phyloP scores from a whole-genome alignment of 1,139 yeast genomes.

The Ogataea hybrid region DNA sequence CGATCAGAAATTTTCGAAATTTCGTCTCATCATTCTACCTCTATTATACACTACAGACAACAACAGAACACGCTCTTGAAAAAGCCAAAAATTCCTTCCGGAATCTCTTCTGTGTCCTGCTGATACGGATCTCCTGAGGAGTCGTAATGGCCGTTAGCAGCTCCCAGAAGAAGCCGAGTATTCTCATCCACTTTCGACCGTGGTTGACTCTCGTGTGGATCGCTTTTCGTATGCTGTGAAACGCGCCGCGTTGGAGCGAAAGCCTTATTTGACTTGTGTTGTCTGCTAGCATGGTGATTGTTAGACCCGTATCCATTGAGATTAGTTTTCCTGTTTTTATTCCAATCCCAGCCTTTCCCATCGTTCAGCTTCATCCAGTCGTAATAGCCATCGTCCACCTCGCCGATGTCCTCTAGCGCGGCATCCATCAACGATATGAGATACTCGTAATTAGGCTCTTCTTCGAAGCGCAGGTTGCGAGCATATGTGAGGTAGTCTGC shows the following conservation, averaged over 20 bases:
- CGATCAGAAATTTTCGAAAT: slow-evolving; percentile 3
- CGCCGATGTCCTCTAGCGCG: slow-evolving; percentile 68
- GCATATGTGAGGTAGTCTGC: slow-evolving; percentile 84
- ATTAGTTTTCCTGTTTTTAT: slow-evolving; percentile 80
- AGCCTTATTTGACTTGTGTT: slow-evolving; percentile 15
- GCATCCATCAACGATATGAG: slow-evolving; percentile 73
- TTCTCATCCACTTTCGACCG: slow-evolving; percentile 18
- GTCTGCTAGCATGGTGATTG: slow-evolving; percentile 17
- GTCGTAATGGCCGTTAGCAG: slow-evolving; percentile 18
- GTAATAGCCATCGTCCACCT: slow-evolving; percentile 78
- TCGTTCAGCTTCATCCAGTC: slow-evolving; percentile 95
- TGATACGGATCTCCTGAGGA: slow-evolving; percentile 11
- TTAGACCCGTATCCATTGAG: slow-evolving; percentile 80
- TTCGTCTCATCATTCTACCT: slow-evolving; percentile 6
- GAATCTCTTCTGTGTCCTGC: slow-evolving; percentile 14
- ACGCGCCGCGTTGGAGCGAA: slow-evolving; percentile 17
- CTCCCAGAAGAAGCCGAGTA: slow-evolving; percentile 14
- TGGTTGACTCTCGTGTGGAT: slow-evolving; percentile 9
- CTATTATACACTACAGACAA: slow-evolving; percentile 16
- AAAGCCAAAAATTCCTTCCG: slow-evolving; percentile 18
- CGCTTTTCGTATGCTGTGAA: slow-evolving; percentile 15
- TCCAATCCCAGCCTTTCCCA: slow-evolving; percentile 89
- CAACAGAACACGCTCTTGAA: slow-evolving; percentile 23
- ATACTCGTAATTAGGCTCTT: slow-evolving; percentile 92
- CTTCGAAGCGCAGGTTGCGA: slow-evolving; percentile 82